A percentile compares a stretch with the other conserved stretches of the same genome.
These are phyloP conservation scores for Rostrohypoxylon terebratum DNA, from an alignment of 495 filamentous ascomycete species.

Conservation along the genomic window DNA sequence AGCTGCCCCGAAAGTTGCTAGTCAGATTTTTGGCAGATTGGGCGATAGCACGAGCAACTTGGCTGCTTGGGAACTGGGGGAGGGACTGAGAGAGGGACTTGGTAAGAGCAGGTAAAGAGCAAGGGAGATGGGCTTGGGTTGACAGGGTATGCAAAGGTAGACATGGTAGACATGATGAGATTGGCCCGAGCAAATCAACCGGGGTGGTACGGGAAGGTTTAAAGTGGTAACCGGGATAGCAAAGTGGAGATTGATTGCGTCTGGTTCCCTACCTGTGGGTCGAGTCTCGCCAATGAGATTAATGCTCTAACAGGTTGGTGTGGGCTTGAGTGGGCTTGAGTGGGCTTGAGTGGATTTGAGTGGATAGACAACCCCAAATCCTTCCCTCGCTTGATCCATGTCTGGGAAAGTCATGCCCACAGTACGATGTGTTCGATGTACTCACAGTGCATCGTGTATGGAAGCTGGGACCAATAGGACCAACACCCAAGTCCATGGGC, in stretches of 20 bases:
- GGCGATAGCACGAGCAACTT: slow-evolving; percentile 35
- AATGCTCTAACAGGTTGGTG: neutral
- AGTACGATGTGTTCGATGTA: slow-evolving; percentile 25
- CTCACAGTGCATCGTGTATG: neutral
- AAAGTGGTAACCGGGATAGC: slow-evolving; percentile 32
- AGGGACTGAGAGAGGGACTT: slow-evolving; percentile 26
- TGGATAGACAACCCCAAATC: slow-evolving; percentile 28
- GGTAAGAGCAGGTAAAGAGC: neutral
- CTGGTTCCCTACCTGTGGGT: slow-evolving; percentile 47
- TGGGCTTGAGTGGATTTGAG: neutral
- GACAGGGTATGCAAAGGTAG: neutral
- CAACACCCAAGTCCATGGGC: slow-evolving; percentile 8
- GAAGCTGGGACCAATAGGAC: slow-evolving; percentile 6
- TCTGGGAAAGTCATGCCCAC: slow-evolving; percentile 36
- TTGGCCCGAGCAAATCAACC: slow-evolving; percentile 47
- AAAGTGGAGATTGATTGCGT: slow-evolving; percentile 47
- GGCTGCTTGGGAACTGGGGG: no score
- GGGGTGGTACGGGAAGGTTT: slow-evolving; percentile 33
- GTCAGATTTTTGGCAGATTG: slow-evolving; percentile 43
- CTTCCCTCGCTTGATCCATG: slow-evolving; percentile 20
- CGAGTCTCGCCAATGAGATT: slow-evolving; percentile 34
- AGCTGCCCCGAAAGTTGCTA: neutral
- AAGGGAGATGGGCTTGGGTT: slow-evolving; percentile 35
- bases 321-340: neutral
- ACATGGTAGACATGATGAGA: slow-evolving; percentile 26